Base-by-base conservation (phyloP, 2,329 filamentous ascomycete species). In the Ceratocystis smalleyi region DNA sequence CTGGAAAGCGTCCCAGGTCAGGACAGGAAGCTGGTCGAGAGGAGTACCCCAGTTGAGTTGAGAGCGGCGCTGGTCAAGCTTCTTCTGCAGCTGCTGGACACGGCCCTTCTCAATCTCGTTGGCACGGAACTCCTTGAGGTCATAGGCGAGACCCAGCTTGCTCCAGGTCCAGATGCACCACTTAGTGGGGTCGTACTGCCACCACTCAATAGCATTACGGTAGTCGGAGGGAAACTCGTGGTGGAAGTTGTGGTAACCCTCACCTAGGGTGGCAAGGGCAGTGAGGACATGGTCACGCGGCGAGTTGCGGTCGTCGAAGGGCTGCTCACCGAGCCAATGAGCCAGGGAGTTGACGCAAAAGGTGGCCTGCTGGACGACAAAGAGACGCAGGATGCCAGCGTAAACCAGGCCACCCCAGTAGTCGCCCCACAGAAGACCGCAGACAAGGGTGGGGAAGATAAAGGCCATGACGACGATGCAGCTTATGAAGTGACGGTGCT, bases 241-340 rank as follows among this genome's bases (percentile, higher is more conserved):
- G 77, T 95, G 89, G 82, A 95, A 95, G 81, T 95, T 95, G 82
- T 95, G 89, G 78, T 95, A 95, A 35, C 89, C 89, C 77, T 91
- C 89, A 60, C 89, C 89, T 24, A 95, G 85, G 54, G 89, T 95
- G 70, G 90, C 85, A 19, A 95, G 77, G 55, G 89, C 89, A 49
- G 89, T 95, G 75, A 95, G 83, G 72, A 92, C 82, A 76, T 95
- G 89, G 71, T 95, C 89, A 74, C 90, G 86, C 68, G 89, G 90
- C 67, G 87, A 91, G 83, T 95, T 92, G 76, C 89, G 87, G 81
- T 95, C 90, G 71, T 95, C 89, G 73, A 95, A 95, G 67, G 90
- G 90, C 78, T 95, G 89, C 71, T 95, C 90, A 68, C 90, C 89
- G 71, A 95, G 85, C 87, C 88, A 95, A 78, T 95, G 89, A 69